Evolutionary conservation across 768 basidiomycete species (phyloP).

Genomic region (Podaxis sp.): DNA sequence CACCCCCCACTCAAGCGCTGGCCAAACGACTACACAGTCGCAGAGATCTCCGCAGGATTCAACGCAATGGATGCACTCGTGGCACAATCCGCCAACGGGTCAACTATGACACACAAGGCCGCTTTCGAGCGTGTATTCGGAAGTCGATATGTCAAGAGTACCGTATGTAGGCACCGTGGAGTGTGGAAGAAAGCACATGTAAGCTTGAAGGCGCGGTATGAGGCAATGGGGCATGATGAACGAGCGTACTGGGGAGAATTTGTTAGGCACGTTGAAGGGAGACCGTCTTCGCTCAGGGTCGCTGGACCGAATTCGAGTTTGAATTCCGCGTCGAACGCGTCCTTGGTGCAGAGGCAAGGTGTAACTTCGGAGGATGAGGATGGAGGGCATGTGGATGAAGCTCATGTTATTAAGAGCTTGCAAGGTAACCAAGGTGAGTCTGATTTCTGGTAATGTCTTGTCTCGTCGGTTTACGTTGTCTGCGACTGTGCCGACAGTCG

Average conservation of each 20-base stretch:
- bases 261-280: conserved; percentile 59
- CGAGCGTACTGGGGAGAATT: conserved; percentile 70
- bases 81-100: conserved; percentile 33
- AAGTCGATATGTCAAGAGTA: conserved; percentile 71
- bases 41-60: conserved; percentile 63
- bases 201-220: conserved; percentile 48
- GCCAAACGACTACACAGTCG: conserved; percentile 76
- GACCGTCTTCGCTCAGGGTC: conserved; percentile 32
- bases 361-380: conserved; percentile 18
- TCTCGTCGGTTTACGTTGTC: background rate
- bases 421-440: conserved; percentile 12
- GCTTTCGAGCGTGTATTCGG: conserved; percentile 74
- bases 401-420: conserved; percentile 20
- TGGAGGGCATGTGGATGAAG: conserved; percentile 22
- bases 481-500: background rate
- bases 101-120: conserved; percentile 57
- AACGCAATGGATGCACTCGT: conserved; percentile 45
- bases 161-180: conserved; percentile 69
- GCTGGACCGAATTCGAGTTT: conserved; percentile 4
- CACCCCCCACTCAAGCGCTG: conserved; percentile 70
- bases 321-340: conserved; percentile 14
- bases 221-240: conserved; percentile 54
- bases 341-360: conserved; percentile 19
- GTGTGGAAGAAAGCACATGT: conserved; percentile 61
- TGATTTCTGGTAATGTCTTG: background rate